Base-by-base conservation (phyloP, 2,329 filamentous ascomycete species). In the Mariannaea elegans region DNA sequence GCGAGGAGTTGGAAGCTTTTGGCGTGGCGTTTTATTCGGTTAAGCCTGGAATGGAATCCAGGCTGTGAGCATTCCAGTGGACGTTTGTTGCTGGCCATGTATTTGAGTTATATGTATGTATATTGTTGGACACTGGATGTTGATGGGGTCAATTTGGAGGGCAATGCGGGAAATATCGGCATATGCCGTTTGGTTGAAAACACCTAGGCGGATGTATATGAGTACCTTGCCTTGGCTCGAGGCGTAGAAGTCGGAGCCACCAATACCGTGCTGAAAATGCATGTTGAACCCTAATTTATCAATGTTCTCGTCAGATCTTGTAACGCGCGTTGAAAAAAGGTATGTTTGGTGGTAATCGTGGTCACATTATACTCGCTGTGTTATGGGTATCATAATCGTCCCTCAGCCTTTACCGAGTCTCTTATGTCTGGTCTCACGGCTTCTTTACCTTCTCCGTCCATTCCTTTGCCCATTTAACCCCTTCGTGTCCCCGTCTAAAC, bases 401-500 rank as follows among this genome's bases (percentile, higher is more conserved):
- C 19, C 18, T 21, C 16, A 41, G 18, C 38, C 38, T 7, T 45
- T 47, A 49, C 18, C 27, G 9, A 24, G 21, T 42, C 14, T 16
- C n/a, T 3, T n/a, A 16, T 39, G 9, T 10, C 5, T 29, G 19
- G 4, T 7, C 36, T 76, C 67, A 77, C 44, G 68, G 61, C 64
- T 72, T 77, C 67, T 76, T 75, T 12, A 79, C 83, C 65, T 84
- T 84, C 29, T 90, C 88, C 69, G 89, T 85, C 89, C 90, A 94
- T 64, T 87, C 84, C 66, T 88, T 90, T 29, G 86, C 84, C 7
- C 84, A 81, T 75, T 90, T 93, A 2, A 88, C 84, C 14, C 90
- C 89, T 64, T 93, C 90, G 72, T 94, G 91, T 1, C 89, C 88
- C 59, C 86, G 86, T 44, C 90, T 84, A 72, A 94, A 94, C 64